Evolutionary conservation across 2,329 filamentous ascomycete species (phyloP).

Genomic region (Diaporthe longicolla): DNA sequence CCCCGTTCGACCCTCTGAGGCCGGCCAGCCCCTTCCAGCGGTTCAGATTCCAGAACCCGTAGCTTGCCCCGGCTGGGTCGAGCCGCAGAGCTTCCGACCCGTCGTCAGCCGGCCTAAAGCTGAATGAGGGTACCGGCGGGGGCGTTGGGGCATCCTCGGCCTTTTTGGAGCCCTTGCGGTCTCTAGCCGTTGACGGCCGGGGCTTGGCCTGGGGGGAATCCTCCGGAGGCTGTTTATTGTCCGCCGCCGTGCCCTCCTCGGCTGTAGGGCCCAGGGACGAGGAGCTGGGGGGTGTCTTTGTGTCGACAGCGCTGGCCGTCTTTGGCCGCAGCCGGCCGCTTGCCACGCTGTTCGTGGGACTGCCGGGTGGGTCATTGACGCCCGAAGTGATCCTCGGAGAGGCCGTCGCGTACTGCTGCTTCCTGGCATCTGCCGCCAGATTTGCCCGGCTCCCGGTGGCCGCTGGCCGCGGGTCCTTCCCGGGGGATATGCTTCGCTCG

Average conservation of each 20-base stretch:
- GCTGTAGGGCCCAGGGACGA: conserved; percentile 23
- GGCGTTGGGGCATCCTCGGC: conserved; percentile 48
- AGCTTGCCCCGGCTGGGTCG: conserved; percentile 58
- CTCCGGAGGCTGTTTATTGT: conserved; percentile 42
- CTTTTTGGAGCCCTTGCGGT: conserved; percentile 43
- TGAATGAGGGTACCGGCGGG: conserved; percentile 71
- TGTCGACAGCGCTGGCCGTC: conserved; percentile 10
- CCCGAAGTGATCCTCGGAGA: conserved; percentile 42
- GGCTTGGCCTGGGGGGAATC: conserved; percentile 42
- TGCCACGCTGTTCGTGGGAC: conserved; percentile 43
- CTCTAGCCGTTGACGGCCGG: conserved; percentile 17
- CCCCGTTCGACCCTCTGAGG: conserved; percentile 49
- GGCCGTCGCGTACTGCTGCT: conserved; percentile 57
- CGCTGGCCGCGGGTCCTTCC: conserved; percentile 57
- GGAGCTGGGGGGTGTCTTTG: conserved; percentile 8
- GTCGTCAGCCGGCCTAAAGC: conserved; percentile 60
- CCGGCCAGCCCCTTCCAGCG: conserved; percentile 64
- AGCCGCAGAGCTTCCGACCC: conserved; percentile 52
- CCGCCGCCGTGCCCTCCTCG: not conserved
- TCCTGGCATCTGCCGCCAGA: conserved; percentile 62
- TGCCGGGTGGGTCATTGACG: conserved; percentile 36
- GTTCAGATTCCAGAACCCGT: conserved; percentile 71
- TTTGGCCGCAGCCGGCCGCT: conserved; percentile 35
- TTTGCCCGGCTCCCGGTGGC: conserved; percentile 55
- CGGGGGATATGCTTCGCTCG: conserved; percentile 70